phyloP scores from a whole-genome alignment of 169 alveolate species.

The Miamiensis avidus region DNA sequence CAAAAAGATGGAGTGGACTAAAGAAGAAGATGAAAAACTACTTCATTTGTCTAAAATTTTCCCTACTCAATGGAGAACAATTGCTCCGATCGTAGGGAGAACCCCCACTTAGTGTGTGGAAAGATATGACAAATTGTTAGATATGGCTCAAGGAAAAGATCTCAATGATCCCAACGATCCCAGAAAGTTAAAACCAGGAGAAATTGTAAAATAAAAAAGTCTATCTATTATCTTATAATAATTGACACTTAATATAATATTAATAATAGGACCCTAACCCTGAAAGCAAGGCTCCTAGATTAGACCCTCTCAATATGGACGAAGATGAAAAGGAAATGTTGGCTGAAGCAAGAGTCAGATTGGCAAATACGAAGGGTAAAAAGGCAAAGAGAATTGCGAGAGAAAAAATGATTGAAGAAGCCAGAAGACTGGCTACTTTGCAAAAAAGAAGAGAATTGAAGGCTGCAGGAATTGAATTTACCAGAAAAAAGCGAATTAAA shows the following conservation, averaged over 20 bases:
- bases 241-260: no score
- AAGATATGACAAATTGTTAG: constrained; percentile 97
- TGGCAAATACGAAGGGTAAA: constrained; percentile 99
- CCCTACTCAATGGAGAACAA: constrained; percentile 99
- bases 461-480: constrained; percentile 97
- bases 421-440: constrained; percentile 95
- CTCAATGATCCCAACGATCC: constrained; percentile 94
- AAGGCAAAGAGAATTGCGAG: constrained; percentile 99
- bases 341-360: constrained; percentile 99
- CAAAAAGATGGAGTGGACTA: constrained; percentile 99
- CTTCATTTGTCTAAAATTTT: constrained; percentile 98
- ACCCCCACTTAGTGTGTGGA: constrained; percentile 99
- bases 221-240: no score
- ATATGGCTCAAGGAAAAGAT: constrained; percentile 96
- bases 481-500: constrained; percentile 83
- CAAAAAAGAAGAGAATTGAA: constrained; percentile 98
- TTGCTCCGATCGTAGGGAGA: constrained; percentile 99
- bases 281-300: constrained; percentile 99
- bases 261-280: constrained; percentile 96
- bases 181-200: constrained; percentile 97
- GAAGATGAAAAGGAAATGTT: constrained; percentile 99
- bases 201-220: constrained; percentile 68
- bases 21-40: constrained; percentile 99
- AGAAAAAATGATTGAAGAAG: constrained; percentile 97
- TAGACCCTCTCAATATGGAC: constrained; percentile 98